Evolutionary conservation across 2,329 filamentous ascomycete genomes (phyloP).

Genomic region (Huntiella moniliformis): DNA sequence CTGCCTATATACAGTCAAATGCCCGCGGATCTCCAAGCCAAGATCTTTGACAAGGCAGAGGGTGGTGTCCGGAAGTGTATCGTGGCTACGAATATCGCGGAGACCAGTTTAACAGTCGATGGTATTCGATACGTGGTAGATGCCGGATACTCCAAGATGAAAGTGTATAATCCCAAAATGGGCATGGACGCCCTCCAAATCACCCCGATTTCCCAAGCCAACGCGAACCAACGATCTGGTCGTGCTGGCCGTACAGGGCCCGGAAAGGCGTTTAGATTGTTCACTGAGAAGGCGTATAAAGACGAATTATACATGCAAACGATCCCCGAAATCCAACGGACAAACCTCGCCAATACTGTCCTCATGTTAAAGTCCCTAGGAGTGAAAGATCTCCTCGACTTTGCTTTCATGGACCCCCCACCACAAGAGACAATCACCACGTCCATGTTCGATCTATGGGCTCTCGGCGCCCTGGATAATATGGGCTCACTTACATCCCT

Average conservation of each 20-base stretch:
- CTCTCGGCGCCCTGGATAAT: conserved; percentile 81
- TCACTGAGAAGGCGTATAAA: conserved; percentile 83
- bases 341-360: conserved; percentile 88
- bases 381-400: conserved; percentile 84
- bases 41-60: conserved; percentile 84
- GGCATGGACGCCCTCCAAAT: conserved; percentile 98
- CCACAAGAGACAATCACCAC: conserved; percentile 96
- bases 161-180: conserved; percentile 97
- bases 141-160: conserved; percentile 87
- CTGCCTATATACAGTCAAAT: conserved; percentile 98
- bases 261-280: conserved; percentile 85
- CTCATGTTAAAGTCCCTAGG: conserved; percentile 85
- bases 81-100: conserved; percentile 94
- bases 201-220: conserved; percentile 92
- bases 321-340: conserved; percentile 93
- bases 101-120: conserved; percentile 93
- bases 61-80: conserved; percentile 92
- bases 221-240: conserved; percentile 80
- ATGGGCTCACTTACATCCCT: conserved; percentile 77
- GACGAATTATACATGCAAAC: conserved; percentile 94
- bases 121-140: conserved; percentile 99
- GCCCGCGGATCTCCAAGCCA: conserved; percentile 93
- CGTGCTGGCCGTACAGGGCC: conserved; percentile 87
- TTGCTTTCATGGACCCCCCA: conserved; percentile 97
- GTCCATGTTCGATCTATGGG: conserved; percentile 94